Percentiles rank a stretch among this genome's conserved stretches.
phyloP scores from a whole-genome alignment of 768 basidiomycete genomes.

The Rhizopogon vesiculosus region DNA sequence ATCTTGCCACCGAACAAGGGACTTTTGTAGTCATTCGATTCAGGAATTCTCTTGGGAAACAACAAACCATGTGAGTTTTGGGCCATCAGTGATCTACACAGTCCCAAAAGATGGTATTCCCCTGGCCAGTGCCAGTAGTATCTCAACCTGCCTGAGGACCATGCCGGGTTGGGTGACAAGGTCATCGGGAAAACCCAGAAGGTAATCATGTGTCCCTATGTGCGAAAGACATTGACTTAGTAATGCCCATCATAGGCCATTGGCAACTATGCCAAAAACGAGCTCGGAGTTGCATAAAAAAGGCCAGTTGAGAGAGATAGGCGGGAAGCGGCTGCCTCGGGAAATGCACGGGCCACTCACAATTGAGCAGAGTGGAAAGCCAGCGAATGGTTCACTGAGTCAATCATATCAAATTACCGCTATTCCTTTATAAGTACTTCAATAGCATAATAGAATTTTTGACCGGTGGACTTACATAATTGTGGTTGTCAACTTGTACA shows the following conservation, averaged over 20 bases:
- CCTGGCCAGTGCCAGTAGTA: no score
- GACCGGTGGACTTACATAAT: neutral
- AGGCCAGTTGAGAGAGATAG: slow-evolving; percentile 50
- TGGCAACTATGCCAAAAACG: slow-evolving; percentile 44
- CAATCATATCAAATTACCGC: neutral
- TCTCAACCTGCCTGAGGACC: slow-evolving; percentile 23
- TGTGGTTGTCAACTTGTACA: no score
- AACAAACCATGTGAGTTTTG: slow-evolving; percentile 78
- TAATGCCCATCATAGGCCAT: slow-evolving; percentile 30
- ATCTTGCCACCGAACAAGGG: slow-evolving; percentile 66
- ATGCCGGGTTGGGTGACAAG: slow-evolving; percentile 46
- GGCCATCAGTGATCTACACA: slow-evolving; percentile 29
- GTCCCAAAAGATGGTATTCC: no score
- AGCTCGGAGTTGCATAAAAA: slow-evolving; percentile 44
- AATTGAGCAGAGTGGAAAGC: slow-evolving; percentile 22
- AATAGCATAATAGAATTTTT: neutral
- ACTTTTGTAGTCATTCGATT: slow-evolving; percentile 64
- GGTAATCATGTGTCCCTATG: slow-evolving; percentile 21
- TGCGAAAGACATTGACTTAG: neutral
- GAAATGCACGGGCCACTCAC: slow-evolving; percentile 36
- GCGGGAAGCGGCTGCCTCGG: slow-evolving; percentile 41
- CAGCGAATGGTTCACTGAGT: neutral
- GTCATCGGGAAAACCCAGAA: slow-evolving; percentile 55
- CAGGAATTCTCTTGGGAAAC: slow-evolving; percentile 71
- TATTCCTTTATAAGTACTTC: neutral